These are phyloP conservation scores for Suillus occidentalis DNA, from an alignment of 768 basidiomycete species.

Conservation along the genomic window DNA sequence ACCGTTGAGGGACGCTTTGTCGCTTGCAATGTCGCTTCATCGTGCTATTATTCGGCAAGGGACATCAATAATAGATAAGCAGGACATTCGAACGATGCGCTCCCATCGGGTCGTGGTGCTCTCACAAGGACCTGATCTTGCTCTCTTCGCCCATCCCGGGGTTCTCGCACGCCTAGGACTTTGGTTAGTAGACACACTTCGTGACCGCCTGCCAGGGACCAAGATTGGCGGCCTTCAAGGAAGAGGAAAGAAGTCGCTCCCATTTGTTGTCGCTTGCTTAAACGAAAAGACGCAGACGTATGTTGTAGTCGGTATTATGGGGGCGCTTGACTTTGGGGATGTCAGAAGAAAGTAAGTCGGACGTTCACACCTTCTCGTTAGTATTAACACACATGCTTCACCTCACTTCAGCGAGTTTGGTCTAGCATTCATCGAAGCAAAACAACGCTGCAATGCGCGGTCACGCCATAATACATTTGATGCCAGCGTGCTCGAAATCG, in stretches of 20 bases:
- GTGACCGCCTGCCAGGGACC: slow-evolving; percentile 67
- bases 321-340: slow-evolving; percentile 87
- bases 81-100: slow-evolving; percentile 84
- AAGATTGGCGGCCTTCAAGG: slow-evolving; percentile 37
- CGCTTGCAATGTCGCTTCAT: slow-evolving; percentile 89
- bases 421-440: slow-evolving; percentile 80
- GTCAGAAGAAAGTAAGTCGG: slow-evolving; percentile 82
- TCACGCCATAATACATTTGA: slow-evolving; percentile 84
- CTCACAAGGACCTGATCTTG: slow-evolving; percentile 90
- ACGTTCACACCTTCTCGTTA: neutral
- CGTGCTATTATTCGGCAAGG: slow-evolving; percentile 93
- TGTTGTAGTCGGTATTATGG: slow-evolving; percentile 90
- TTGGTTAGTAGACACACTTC: slow-evolving; percentile 92
- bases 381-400: slow-evolving; percentile 5
- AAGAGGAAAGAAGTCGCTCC: slow-evolving; percentile 68
- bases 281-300: slow-evolving; percentile 80
- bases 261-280: slow-evolving; percentile 90
- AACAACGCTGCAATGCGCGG: slow-evolving; percentile 71
- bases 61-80: slow-evolving; percentile 94
- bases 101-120: slow-evolving; percentile 89
- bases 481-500: slow-evolving; percentile 83
- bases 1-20: slow-evolving; percentile 72
- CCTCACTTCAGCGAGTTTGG: slow-evolving; percentile 68
- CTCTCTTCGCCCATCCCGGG: slow-evolving; percentile 89
- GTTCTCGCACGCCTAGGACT: slow-evolving; percentile 87